Conservation (phyloP, 345 rosid genomes). For the Turnera subulata region DNA sequence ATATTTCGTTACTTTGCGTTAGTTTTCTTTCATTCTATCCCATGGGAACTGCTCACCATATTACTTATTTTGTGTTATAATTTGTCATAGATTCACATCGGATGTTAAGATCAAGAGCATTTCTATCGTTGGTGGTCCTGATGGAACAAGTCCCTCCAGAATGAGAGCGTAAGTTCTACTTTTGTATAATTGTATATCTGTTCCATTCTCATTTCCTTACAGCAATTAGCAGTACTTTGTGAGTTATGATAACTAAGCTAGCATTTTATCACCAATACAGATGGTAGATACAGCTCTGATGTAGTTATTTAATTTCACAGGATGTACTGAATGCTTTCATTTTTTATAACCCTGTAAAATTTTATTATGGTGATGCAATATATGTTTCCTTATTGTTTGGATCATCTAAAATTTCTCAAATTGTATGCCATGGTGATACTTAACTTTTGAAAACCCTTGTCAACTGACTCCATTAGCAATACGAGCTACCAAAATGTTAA, state of each 20-base stretch:
- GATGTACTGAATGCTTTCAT: neutral
- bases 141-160: constrained; percentile 93
- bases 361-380: neutral
- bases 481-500: too few relatives aligned
- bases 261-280: neutral
- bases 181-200: neutral
- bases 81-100: constrained; percentile 65
- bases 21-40: neutral
- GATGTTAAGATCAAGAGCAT: constrained; percentile 97
- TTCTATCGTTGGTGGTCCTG: constrained; percentile 81
- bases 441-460: too few relatives aligned
- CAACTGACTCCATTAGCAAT: too few relatives aligned
- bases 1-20: too few relatives aligned
- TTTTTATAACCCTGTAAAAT: too few relatives aligned
- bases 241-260: too few relatives aligned
- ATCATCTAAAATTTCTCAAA: too few relatives aligned
- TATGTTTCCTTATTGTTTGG: too few relatives aligned
- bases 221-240: too few relatives aligned
- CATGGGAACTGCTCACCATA: neutral
- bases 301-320: neutral
- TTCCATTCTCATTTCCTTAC: neutral
- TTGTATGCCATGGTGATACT: too few relatives aligned
- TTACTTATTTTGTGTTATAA: constrained; percentile 5
- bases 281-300: neutral
- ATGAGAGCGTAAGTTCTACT: constrained; percentile 74